Percentiles rank a stretch among this genome's conserved stretches.
phyloP scores from a whole-genome alignment of 805 yeast genomes.

The Candida palmyrensis region DNA sequence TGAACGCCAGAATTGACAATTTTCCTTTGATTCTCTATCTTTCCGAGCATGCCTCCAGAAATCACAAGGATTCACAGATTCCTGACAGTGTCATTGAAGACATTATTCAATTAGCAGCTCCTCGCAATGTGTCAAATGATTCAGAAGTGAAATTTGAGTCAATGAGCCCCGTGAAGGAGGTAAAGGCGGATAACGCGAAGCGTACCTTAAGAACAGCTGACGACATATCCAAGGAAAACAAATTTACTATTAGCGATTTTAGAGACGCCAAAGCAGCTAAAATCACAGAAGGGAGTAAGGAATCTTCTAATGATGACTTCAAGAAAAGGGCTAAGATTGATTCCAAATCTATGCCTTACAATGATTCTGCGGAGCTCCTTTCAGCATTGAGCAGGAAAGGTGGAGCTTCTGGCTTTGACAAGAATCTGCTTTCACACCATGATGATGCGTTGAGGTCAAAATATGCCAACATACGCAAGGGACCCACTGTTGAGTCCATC shows the following conservation, averaged over 20 bases:
- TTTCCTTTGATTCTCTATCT: constrained; percentile 10
- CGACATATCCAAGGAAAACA: constrained; percentile 4
- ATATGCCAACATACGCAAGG: too few relatives aligned
- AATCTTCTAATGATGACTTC: too few relatives aligned
- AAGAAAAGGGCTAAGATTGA: too few relatives aligned
- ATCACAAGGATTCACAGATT: background rate
- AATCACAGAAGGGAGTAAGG: too few relatives aligned
- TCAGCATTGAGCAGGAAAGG: constrained; percentile 10
- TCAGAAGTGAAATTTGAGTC: background rate
- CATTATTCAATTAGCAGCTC: constrained; percentile 1
- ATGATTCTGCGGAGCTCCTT: constrained; percentile 14
- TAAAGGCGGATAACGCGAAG: too few relatives aligned
- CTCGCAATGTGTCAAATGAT: too few relatives aligned
- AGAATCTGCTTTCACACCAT: constrained; percentile 1
- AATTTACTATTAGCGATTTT: constrained; percentile 17
- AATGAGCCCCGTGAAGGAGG: too few relatives aligned
- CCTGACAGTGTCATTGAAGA: background rate
- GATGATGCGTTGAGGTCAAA: background rate
- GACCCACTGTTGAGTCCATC: background rate
- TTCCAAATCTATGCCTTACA: constrained; percentile 7
- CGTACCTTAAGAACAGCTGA: background rate
- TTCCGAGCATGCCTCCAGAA: background rate
- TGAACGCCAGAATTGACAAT: constrained; percentile 13
- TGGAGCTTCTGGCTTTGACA: constrained; percentile 1
- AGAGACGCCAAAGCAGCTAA: too few relatives aligned